Conservation (phyloP, 2,329 filamentous ascomycete genomes). For the Exophiala mesophila region DNA sequence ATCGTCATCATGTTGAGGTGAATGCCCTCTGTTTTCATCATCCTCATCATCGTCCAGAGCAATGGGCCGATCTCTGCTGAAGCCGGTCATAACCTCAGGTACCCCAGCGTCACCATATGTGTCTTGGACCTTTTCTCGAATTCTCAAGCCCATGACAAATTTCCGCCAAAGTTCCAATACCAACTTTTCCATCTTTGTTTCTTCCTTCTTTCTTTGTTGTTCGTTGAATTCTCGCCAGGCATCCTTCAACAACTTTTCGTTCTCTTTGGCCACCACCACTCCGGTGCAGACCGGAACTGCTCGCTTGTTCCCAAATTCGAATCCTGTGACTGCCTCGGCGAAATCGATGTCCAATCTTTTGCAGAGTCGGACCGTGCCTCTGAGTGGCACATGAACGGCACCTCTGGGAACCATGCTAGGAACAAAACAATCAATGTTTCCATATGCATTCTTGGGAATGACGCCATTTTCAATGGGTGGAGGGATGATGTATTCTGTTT, state of each 20-base stretch:
- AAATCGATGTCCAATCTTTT: constrained; percentile 80
- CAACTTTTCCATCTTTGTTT: constrained; percentile 72
- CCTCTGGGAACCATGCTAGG: constrained; percentile 87
- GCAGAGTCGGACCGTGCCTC: constrained; percentile 73
- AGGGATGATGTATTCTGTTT: constrained; percentile 95
- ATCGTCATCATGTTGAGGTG: constrained; percentile 27
- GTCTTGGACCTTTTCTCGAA: constrained; percentile 68
- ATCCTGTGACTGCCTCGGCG: constrained; percentile 90
- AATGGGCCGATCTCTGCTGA: constrained; percentile 20
- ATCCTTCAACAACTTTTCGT: constrained; percentile 68
- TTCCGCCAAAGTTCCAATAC: constrained; percentile 77
- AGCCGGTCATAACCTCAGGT: constrained; percentile 3
- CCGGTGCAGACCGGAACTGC: constrained; percentile 89
- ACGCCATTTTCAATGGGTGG: constrained; percentile 75
- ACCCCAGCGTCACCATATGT: constrained; percentile 61
- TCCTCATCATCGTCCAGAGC: constrained; percentile 26
- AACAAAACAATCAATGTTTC: constrained; percentile 94
- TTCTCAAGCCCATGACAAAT: constrained; percentile 78
- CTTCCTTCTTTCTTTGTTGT: constrained; percentile 71
- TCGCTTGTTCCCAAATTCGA: constrained; percentile 92
- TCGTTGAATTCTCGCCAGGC: constrained; percentile 73
- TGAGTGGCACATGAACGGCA: constrained; percentile 75
- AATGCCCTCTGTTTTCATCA: constrained; percentile 21
- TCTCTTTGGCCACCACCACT: constrained; percentile 79
- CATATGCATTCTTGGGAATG: constrained; percentile 91